phyloP scores from a whole-genome alignment of 805 yeast species.

The Pichia californica region DNA sequence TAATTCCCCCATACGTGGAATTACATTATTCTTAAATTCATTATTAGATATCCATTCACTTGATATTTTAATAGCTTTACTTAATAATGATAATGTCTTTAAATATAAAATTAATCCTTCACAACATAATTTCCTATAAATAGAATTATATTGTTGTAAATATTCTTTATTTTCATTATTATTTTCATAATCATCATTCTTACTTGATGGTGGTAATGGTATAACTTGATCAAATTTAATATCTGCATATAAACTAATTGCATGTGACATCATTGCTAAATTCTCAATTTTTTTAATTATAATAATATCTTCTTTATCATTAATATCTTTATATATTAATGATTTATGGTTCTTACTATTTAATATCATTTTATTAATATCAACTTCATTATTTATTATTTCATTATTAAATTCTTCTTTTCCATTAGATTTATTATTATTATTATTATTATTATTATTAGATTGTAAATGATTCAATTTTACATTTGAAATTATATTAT shows the following conservation, averaged over 20 bases:
- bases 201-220: constrained; percentile 57
- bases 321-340: too few relatives aligned
- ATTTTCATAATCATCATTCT: constrained; percentile 11
- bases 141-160: constrained; percentile 50
- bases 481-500: too few relatives aligned
- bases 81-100: constrained; percentile 73
- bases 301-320: background rate
- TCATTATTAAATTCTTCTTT: background rate
- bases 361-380: background rate
- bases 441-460: constrained; percentile 3
- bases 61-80: constrained; percentile 80
- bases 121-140: constrained; percentile 54
- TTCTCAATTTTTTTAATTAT: constrained; percentile 51
- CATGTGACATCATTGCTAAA: constrained; percentile 85
- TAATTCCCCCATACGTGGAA: constrained; percentile 32
- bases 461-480: too few relatives aligned
- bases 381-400: background rate
- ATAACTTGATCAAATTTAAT: constrained; percentile 81
- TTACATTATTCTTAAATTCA: constrained; percentile 26
- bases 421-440: constrained; percentile 10
- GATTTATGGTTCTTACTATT: too few relatives aligned
- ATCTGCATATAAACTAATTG: constrained; percentile 82
- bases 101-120: constrained; percentile 85
- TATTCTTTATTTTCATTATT: constrained; percentile 20
- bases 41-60: constrained; percentile 82